Conservation (phyloP, 2,329 filamentous ascomycete species). For the Pseudogymnoascus sp. region DNA sequence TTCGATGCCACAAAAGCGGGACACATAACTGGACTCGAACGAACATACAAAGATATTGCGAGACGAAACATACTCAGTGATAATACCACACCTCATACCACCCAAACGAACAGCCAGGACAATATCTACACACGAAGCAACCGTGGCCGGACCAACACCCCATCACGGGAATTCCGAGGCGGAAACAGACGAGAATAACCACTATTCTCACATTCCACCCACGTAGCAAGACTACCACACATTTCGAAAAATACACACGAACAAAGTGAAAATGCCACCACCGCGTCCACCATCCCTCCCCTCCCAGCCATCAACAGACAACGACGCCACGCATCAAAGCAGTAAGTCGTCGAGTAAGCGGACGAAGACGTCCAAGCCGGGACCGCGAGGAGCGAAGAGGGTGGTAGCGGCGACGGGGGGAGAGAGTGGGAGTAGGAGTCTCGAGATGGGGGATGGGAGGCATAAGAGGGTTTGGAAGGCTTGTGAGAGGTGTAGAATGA, state of each 20-base stretch:
- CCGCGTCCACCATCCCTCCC: neutral
- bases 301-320: neutral
- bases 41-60: no score
- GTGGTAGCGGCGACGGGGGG: neutral
- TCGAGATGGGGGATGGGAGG: constrained; percentile 36
- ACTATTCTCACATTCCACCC: neutral
- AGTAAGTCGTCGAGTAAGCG: neutral
- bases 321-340: neutral
- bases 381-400: neutral
- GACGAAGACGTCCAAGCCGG: neutral
- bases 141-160: neutral
- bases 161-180: neutral
- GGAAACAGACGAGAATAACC: neutral
- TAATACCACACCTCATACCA: no score
- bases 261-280: neutral
- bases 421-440: neutral
- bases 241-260: no score
- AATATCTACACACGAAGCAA: neutral
- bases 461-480: constrained; percentile 61
- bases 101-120: neutral
- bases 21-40: no score
- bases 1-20: no score
- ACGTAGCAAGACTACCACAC: no score
- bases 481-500: constrained; percentile 58
- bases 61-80: neutral